A percentile compares a stretch with the other conserved stretches of the same genome.
Evolutionary conservation across 2,329 filamentous ascomycete genomes (phyloP).

Genomic region (Cladophialophora psammophila): DNA sequence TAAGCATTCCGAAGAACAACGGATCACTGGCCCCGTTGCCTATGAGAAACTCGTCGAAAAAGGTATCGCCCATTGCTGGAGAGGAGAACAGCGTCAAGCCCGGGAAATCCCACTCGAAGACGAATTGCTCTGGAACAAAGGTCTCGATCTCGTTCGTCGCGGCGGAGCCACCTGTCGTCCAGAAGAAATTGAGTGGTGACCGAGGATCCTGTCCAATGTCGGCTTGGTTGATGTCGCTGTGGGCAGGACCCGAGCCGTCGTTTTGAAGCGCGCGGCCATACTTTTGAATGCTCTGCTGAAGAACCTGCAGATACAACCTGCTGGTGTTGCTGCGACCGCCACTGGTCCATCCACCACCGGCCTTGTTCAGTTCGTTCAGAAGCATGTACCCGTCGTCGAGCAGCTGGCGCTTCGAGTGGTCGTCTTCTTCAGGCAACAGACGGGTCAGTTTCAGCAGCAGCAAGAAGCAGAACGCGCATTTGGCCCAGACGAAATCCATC

Average conservation of each 20-base stretch:
- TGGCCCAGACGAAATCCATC: constrained; percentile 67
- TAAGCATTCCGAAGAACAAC: constrained; percentile 46
- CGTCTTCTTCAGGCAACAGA: constrained; percentile 54
- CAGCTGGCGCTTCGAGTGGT: constrained; percentile 49
- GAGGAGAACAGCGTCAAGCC: constrained; percentile 61
- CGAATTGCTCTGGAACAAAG: constrained; percentile 63
- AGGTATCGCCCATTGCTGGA: constrained; percentile 56
- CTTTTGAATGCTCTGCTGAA: constrained; percentile 60
- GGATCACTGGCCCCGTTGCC: constrained; percentile 24
- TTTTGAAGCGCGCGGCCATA: constrained; percentile 57
- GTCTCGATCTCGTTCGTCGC: constrained; percentile 57
- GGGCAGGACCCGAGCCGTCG: constrained; percentile 9
- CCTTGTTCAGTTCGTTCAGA: constrained; percentile 52
- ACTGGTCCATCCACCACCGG: constrained; percentile 39
- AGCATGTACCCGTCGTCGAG: constrained; percentile 55
- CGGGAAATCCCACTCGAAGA: constrained; percentile 66
- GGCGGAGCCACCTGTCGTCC: constrained; percentile 50
- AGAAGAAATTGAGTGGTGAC: constrained; percentile 43
- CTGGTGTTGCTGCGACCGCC: constrained; percentile 51
- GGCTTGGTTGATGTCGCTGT: constrained; percentile 1
- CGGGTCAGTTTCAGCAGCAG: constrained; percentile 62
- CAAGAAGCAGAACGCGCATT: constrained; percentile 65
- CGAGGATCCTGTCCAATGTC: constrained; percentile 8
- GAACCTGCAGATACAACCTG: constrained; percentile 59
- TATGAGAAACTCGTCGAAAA: constrained; percentile 55